Conservation (phyloP, 371 early-diverging fungal species). For the Gilbertella persicaria region DNA sequence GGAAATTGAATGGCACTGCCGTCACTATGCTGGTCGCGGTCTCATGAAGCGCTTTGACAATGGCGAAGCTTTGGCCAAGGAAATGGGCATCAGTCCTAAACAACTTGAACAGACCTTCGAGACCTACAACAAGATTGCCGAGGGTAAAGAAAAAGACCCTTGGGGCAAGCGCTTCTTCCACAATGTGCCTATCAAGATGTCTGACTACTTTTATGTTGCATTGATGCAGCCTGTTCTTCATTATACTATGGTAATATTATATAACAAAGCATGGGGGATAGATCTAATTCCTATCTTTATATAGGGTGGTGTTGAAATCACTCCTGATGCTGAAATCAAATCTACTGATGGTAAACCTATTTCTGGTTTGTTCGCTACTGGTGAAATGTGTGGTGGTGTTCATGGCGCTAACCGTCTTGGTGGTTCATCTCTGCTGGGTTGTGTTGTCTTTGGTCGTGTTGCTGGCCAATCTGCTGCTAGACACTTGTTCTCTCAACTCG, state of each 20-base stretch:
- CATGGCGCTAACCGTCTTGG: conserved; percentile 59
- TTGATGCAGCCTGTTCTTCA: conserved; percentile 92
- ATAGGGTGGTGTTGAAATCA: conserved; percentile 91
- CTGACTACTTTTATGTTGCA: conserved; percentile 81
- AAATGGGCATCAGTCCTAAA: conserved; percentile 72
- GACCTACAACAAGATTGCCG: conserved; percentile 80
- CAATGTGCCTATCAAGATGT: conserved; percentile 74
- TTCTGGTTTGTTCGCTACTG: conserved; percentile 90
- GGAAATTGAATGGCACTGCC: conserved; percentile 94
- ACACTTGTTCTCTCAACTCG: conserved; percentile 63
- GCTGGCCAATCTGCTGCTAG: conserved; percentile 80
- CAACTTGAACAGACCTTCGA: conserved; percentile 77
- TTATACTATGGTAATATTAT: conserved; percentile 82
- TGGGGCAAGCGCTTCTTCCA: conserved; percentile 94
- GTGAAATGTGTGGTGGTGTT: conserved; percentile 81
- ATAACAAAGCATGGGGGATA: conserved; percentile 1
- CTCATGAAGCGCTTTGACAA: conserved; percentile 80
- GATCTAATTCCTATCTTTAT: not conserved
- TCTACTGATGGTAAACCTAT: conserved; percentile 56
- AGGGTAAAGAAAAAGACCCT: conserved; percentile 72
- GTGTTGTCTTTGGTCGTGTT: conserved; percentile 96
- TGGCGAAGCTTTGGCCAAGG: conserved; percentile 79
- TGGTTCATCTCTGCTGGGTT: conserved; percentile 73
- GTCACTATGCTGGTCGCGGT: conserved; percentile 91
- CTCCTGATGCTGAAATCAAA: conserved; percentile 77